These are phyloP conservation scores for Blumeriella jaapii DNA, from an alignment of 2,329 filamentous ascomycete species.

Conservation along the genomic window DNA sequence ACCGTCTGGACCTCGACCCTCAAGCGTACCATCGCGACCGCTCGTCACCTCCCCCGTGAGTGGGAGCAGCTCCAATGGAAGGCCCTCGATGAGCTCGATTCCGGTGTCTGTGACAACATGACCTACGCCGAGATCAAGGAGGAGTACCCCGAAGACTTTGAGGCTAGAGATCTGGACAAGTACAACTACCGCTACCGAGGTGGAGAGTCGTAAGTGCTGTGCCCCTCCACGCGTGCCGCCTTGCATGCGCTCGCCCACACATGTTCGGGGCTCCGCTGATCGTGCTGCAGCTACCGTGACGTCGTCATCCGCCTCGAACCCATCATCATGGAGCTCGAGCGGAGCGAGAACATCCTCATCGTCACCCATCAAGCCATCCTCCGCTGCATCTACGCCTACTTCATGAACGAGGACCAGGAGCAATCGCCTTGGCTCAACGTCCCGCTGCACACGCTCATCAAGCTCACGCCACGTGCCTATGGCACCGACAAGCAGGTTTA, in stretches of 20 bases:
- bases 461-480: slow-evolving; percentile 88
- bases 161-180: slow-evolving; percentile 92
- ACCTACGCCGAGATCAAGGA: slow-evolving; percentile 83
- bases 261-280: neutral
- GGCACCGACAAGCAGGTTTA: slow-evolving; percentile 82
- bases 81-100: slow-evolving; percentile 92
- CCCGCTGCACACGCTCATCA: slow-evolving; percentile 90
- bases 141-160: slow-evolving; percentile 86
- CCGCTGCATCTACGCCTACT: slow-evolving; percentile 96
- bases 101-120: slow-evolving; percentile 89
- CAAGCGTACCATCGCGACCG: slow-evolving; percentile 82
- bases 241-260: neutral
- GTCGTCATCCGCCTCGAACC: slow-evolving; percentile 96
- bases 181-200: slow-evolving; percentile 99
- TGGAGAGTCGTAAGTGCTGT: slow-evolving; percentile 57
- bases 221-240: neutral
- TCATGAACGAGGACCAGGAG: slow-evolving; percentile 92
- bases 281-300: slow-evolving; percentile 54
- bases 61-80: slow-evolving; percentile 99
- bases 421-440: slow-evolving; percentile 98
- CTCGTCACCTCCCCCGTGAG: slow-evolving; percentile 64
- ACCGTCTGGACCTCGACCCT: slow-evolving; percentile 69
- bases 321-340: slow-evolving; percentile 98
- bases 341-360: slow-evolving; percentile 93
- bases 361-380: slow-evolving; percentile 96